phyloP scores from a whole-genome alignment of 495 filamentous ascomycete genomes.

The Aspergillus asperescens region DNA sequence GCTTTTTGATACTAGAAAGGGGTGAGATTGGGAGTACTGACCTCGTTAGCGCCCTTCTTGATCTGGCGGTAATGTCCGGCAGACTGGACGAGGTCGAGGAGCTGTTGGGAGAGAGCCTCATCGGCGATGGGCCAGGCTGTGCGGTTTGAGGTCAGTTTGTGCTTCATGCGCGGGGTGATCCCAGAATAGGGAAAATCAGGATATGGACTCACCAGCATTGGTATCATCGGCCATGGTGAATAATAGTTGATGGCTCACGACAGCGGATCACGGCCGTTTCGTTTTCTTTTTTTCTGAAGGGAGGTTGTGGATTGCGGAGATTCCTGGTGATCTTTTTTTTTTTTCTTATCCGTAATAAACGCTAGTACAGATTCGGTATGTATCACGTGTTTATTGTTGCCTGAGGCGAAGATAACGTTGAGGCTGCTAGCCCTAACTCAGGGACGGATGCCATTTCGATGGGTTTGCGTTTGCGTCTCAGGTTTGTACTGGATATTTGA shows the following conservation, averaged over 20 bases:
- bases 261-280: constrained; percentile 12
- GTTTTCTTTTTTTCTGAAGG: not conserved
- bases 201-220: constrained; percentile 28
- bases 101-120: constrained; percentile 65
- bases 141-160: constrained; percentile 17
- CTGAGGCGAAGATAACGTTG: not conserved
- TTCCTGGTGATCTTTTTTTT: constrained; percentile 3
- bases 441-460: too few relatives aligned
- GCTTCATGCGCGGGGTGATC: not conserved
- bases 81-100: constrained; percentile 86
- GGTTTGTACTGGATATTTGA: too few relatives aligned
- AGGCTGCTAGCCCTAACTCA: not conserved
- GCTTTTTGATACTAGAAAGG: not conserved
- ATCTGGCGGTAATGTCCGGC: constrained; percentile 76
- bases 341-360: not conserved
- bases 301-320: not conserved
- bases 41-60: constrained; percentile 72
- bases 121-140: constrained; percentile 90
- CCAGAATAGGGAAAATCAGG: not conserved
- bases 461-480: too few relatives aligned
- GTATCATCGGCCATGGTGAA: constrained; percentile 38
- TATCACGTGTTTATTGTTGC: not conserved
- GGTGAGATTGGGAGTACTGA: constrained; percentile 8
- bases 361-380: not conserved
- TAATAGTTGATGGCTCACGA: constrained; percentile 12